These are phyloP conservation scores for Gossypium mustelinum DNA, from an alignment of 345 rosid species.

Conservation along the genomic window DNA sequence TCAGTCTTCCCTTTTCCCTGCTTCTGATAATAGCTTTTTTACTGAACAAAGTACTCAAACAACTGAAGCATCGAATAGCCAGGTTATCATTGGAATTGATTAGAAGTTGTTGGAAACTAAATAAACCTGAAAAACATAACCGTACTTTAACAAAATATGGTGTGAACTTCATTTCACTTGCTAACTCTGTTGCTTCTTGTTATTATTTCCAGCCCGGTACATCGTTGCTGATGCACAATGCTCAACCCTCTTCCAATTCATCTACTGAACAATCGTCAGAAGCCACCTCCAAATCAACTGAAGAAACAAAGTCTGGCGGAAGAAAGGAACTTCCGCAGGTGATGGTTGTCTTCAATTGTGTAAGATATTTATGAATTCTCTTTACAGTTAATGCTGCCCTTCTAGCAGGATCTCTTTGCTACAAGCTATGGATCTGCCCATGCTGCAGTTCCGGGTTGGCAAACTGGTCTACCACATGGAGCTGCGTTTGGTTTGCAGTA, in stretches of 20 bases:
- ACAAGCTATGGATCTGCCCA: slow-evolving; percentile 39
- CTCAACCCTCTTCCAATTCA: slow-evolving; percentile 27
- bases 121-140: neutral
- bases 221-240: slow-evolving; percentile 20
- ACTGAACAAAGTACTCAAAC: neutral
- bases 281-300: slow-evolving; percentile 23
- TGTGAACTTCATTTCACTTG: neutral
- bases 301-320: slow-evolving; percentile 31
- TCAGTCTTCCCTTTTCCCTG: neutral
- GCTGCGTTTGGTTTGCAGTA: slow-evolving; percentile 48
- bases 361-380: slow-evolving; percentile 15
- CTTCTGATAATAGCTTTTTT: neutral
- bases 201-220: slow-evolving; percentile 25
- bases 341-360: slow-evolving; percentile 11
- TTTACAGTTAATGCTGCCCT: slow-evolving; percentile 12
- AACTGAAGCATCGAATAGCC: neutral
- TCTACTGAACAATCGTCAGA: slow-evolving; percentile 30
- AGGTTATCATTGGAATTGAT: neutral
- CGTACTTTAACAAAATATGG: neutral
- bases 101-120: neutral
- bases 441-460: slow-evolving; percentile 47
- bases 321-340: slow-evolving; percentile 78
- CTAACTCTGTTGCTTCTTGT: slow-evolving; percentile 13
- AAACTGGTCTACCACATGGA: slow-evolving; percentile 38
- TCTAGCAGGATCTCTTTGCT: slow-evolving; percentile 65